A percentile compares a stretch with the other conserved stretches of the same genome.
Evolutionary conservation across 2,329 filamentous ascomycete genomes (phyloP).

Genomic region (Fusarium veterinarium): DNA sequence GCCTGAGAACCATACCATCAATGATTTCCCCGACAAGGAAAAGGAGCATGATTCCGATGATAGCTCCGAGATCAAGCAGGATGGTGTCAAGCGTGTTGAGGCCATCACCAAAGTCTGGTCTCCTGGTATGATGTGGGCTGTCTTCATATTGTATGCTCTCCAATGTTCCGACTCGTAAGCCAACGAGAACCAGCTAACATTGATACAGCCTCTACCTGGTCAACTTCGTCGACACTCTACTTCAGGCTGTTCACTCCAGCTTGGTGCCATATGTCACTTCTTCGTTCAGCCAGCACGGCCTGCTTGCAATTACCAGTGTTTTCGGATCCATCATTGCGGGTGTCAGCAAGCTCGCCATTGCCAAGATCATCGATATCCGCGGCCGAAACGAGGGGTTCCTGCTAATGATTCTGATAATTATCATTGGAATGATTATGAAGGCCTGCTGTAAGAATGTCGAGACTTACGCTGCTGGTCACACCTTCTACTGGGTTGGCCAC

Average conservation of each 20-base stretch:
- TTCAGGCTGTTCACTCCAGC: constrained; percentile 55
- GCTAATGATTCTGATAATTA: constrained; percentile 55
- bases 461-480: constrained; percentile 70
- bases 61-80: constrained; percentile 48
- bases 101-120: constrained; percentile 56
- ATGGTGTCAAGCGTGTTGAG: constrained; percentile 54
- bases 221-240: constrained; percentile 53
- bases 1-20: constrained; percentile 7
- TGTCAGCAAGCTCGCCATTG: constrained; percentile 54
- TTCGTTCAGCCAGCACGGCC: constrained; percentile 71
- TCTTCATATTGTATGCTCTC: constrained; percentile 53
- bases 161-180: too few relatives aligned
- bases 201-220: constrained; percentile 53
- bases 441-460: constrained; percentile 68
- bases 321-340: constrained; percentile 61
- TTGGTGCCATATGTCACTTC: constrained; percentile 75
- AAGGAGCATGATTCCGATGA: constrained; percentile 35
- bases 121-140: constrained; percentile 51
- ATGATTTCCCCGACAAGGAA: constrained; percentile 17
- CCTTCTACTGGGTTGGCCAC: constrained; percentile 72
- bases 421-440: constrained; percentile 71
- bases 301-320: constrained; percentile 72
- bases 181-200: not conserved
- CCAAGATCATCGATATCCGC: constrained; percentile 62
- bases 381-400: constrained; percentile 60